Conservation (phyloP, 192 early-diverging fungal species). For the Linnemannia hyalina region DNA sequence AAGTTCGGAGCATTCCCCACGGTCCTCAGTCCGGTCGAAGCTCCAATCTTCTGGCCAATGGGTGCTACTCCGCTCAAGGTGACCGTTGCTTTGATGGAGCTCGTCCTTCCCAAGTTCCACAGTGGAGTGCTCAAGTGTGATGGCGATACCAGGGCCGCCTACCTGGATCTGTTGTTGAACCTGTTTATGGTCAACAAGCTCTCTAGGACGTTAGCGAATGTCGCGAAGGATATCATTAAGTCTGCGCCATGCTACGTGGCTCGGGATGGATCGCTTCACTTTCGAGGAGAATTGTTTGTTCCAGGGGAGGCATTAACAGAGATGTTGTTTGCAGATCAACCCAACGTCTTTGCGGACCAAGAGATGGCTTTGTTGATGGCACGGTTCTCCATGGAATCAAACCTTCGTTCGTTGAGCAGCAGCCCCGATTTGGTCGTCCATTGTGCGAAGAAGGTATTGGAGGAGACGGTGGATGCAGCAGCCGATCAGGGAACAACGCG, state of each 20-base stretch:
- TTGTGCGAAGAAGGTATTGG: slow-evolving; percentile 15
- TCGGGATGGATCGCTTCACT: not conserved
- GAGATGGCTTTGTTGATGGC: not conserved
- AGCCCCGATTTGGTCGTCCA: not conserved
- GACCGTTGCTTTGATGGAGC: not conserved
- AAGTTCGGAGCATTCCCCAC: not conserved
- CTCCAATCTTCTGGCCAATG: not conserved
- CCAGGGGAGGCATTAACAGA: not conserved
- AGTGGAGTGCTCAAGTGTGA: not conserved
- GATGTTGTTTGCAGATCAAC: not conserved
- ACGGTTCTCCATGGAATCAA: not conserved
- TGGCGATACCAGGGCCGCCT: not conserved
- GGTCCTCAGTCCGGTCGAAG: not conserved
- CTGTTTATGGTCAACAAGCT: not conserved
- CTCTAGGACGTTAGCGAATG: not conserved
- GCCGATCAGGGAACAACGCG: not conserved
- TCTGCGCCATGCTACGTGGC: not conserved
- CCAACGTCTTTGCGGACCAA: not conserved
- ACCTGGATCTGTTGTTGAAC: not conserved
- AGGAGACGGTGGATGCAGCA: not conserved
- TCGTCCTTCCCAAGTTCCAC: slow-evolving; percentile 11
- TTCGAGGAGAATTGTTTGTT: not conserved
- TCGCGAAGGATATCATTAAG: too few relatives aligned
- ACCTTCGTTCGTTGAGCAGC: too few relatives aligned
- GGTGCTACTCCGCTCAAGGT: not conserved